phyloP scores from a whole-genome alignment of 2,329 filamentous ascomycete genomes.

The Phyllosticta citribraziliensis region DNA sequence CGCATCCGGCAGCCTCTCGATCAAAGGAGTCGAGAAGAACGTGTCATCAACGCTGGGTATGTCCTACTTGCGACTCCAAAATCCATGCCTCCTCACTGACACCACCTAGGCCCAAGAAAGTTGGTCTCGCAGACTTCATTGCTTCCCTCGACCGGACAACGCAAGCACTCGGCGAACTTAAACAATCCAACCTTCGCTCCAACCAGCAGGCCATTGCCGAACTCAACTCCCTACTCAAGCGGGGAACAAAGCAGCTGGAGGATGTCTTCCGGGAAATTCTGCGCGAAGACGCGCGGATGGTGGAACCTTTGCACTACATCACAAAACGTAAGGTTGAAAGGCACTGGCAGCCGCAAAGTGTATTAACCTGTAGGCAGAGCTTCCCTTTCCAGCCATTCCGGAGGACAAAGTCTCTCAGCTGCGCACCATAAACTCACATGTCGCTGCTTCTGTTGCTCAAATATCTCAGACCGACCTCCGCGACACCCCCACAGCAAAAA shows the following conservation, averaged over 20 bases:
- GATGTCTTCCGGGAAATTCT: slow-evolving; percentile 72
- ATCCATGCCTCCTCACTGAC: slow-evolving; percentile 5
- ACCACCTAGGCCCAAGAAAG: slow-evolving; percentile 57
- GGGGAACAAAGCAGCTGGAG: slow-evolving; percentile 75
- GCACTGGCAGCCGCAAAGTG: background rate
- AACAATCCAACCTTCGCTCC: slow-evolving; percentile 78
- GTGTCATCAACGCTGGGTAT: slow-evolving; percentile 73
- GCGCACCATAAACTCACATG: slow-evolving; percentile 67
- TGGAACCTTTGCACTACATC: slow-evolving; percentile 86
- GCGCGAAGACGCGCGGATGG: slow-evolving; percentile 59
- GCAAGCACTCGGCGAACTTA: slow-evolving; percentile 74
- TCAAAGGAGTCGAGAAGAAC: slow-evolving; percentile 83
- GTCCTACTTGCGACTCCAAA: slow-evolving; percentile 17
- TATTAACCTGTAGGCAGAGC: slow-evolving; percentile 30
- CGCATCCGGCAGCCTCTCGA: slow-evolving; percentile 83
- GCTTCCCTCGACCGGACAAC: slow-evolving; percentile 82
- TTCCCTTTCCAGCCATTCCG: slow-evolving; percentile 70
- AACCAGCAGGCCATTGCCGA: slow-evolving; percentile 85
- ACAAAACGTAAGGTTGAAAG: slow-evolving; percentile 64
- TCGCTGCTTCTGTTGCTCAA: slow-evolving; percentile 50
- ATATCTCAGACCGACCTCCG: slow-evolving; percentile 34
- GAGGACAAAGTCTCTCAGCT: slow-evolving; percentile 68
- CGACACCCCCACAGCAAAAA: slow-evolving; percentile 64
- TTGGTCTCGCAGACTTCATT: slow-evolving; percentile 75
- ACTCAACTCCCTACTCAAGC: slow-evolving; percentile 64